Evolutionary conservation across 2,329 filamentous ascomycete genomes (phyloP).

Genomic region (Xylaria sp.): DNA sequence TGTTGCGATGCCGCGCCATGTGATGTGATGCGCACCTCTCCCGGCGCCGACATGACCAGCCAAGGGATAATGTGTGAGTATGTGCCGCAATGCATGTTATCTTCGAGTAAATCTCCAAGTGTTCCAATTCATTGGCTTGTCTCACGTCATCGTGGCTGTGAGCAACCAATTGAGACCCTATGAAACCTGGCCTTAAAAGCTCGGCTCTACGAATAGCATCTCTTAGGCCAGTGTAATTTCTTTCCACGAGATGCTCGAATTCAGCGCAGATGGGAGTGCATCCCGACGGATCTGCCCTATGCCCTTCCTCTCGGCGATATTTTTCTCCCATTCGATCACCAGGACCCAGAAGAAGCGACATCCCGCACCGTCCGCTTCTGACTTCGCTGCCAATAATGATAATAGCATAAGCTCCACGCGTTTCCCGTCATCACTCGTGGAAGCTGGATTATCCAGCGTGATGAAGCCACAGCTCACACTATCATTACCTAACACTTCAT

Average conservation of each 20-base stretch:
- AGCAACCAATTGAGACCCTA: background rate
- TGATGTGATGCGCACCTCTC: background rate
- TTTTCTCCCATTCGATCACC: slow-evolving; percentile 25
- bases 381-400: slow-evolving; percentile 23
- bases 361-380: background rate
- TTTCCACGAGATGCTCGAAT: slow-evolving; percentile 26
- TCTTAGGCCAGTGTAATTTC: slow-evolving; percentile 27
- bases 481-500: slow-evolving; percentile 18
- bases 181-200: background rate
- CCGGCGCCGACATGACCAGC: background rate
- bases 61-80: background rate
- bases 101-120: too few relatives aligned
- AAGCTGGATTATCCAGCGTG: slow-evolving; percentile 22
- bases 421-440: background rate
- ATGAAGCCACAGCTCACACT: slow-evolving; percentile 27
- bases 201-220: background rate
- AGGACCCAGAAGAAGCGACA: slow-evolving; percentile 30
- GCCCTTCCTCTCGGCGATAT: slow-evolving; percentile 31
- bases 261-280: slow-evolving; percentile 13
- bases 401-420: slow-evolving; percentile 28
- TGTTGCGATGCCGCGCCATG: background rate
- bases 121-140: background rate
- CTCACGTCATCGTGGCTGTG: slow-evolving; percentile 6
- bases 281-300: slow-evolving; percentile 29
- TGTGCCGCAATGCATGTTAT: background rate